Base-by-base conservation (phyloP, 805 yeast species). In the Sugiyamaella valdiviana region DNA sequence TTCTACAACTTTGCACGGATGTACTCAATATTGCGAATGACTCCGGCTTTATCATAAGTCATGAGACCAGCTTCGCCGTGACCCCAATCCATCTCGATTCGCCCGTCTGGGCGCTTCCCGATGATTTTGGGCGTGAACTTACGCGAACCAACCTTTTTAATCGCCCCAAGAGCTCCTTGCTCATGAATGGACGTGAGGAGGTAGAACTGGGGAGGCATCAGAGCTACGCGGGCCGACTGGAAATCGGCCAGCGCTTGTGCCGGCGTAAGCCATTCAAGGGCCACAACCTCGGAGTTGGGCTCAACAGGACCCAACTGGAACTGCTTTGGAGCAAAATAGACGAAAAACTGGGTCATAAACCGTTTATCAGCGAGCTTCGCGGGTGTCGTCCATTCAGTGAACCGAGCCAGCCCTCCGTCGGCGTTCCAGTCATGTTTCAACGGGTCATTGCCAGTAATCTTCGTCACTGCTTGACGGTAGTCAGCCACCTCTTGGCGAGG, bases 151-250 rank as follows among this genome's bases (percentile, higher is more conserved):
- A 60, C 45, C 14, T 23, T 17, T 9, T 15, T 29, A 6, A 49
- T 41, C 1, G 61, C 46, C 7, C 38, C 39, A 1, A 24, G 47
- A 9, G 52, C 51, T 7, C 57, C 54, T 16, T 32, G 22, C 29
- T 52, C 49, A 9, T 16, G 37, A 26, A 62, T 36, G 5, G 51
- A 36, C 16, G 52, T 50, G 42, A 58, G 37, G 2, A 63, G 21
- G 41, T 59, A 62, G 50, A 54, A 63, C 53, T 63, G 67, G 2
- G 67, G 67, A 2, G 67, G 67, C 50, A 57, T 54, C 36, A 63
- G 49, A 4, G 45, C 38, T 32, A 63, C 44, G 15, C 49, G 39
- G 2, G 60, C 59, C 3, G 36, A 37, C 9, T 47, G n/a, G 47
- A 57, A 62, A 39, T 42, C 45, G 9, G 45, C 54, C 32, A 62